Percentiles rank a stretch among this genome's conserved stretches.
These are phyloP conservation scores for Lasiosphaeria hispida DNA, from an alignment of 495 filamentous ascomycete species.

Conservation along the genomic window DNA sequence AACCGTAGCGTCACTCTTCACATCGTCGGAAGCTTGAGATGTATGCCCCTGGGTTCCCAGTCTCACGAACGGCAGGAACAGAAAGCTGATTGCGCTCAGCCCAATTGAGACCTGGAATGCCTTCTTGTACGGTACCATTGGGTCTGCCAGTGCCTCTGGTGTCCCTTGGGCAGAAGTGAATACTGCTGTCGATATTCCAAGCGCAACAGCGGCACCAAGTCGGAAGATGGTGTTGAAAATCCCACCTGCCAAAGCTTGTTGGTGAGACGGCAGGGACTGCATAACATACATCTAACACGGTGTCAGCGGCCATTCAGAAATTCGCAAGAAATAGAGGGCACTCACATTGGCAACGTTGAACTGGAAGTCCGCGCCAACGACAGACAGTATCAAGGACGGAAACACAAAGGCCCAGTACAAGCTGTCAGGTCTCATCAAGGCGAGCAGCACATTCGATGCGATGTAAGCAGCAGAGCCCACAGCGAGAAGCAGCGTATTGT, in stretches of 20 bases:
- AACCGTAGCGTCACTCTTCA: too few relatives aligned
- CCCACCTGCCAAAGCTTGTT: constrained; percentile 57
- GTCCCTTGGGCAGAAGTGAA: constrained; percentile 37
- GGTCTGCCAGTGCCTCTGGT: constrained; percentile 31
- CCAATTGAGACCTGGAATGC: constrained; percentile 58
- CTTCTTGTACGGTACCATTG: constrained; percentile 42
- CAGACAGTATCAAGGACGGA: constrained; percentile 50
- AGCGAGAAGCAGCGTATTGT: constrained; percentile 48
- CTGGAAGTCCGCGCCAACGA: constrained; percentile 58
- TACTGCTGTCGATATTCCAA: constrained; percentile 53
- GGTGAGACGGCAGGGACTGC: constrained; percentile 51
- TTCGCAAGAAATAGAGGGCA: not conserved
- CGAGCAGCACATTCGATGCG: constrained; percentile 43
- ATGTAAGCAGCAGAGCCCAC: constrained; percentile 47
- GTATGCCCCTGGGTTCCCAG: constrained; percentile 43
- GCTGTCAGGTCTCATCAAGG: constrained; percentile 35
- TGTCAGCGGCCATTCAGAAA: not conserved
- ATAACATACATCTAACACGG: constrained; percentile 50
- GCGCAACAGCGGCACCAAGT: constrained; percentile 48
- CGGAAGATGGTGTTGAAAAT: constrained; percentile 59
- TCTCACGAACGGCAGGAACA: constrained; percentile 42
- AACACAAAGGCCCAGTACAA: constrained; percentile 60
- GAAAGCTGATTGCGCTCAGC: constrained; percentile 43
- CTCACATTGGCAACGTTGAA: constrained; percentile 62
- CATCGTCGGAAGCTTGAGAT: too few relatives aligned